Percentiles rank a stretch among this genome's conserved stretches.
Evolutionary conservation across 495 filamentous ascomycete genomes (phyloP).

Genomic region (Podospora appendiculata): DNA sequence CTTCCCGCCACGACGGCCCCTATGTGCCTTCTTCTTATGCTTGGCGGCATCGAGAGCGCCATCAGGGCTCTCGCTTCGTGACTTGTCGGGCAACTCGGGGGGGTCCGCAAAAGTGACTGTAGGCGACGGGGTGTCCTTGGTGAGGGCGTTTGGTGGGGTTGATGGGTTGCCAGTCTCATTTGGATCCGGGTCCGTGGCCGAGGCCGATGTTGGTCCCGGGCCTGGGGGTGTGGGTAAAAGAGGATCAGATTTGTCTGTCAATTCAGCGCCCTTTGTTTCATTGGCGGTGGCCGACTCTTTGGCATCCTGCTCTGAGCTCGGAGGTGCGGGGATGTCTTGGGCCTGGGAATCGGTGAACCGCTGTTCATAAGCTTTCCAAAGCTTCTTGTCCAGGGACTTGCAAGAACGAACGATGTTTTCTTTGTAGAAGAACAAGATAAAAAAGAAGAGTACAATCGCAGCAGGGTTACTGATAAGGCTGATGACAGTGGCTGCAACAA

Average conservation of each 20-base stretch:
- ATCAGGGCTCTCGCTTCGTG: conserved; percentile 33
- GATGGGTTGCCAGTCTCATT: background rate
- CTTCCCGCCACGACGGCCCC: conserved; percentile 75
- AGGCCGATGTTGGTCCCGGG: no score
- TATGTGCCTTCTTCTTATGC: conserved; percentile 70
- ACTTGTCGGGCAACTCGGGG: conserved; percentile 2
- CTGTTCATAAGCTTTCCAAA: background rate
- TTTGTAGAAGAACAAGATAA: conserved; percentile 24
- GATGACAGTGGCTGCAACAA: conserved; percentile 26
- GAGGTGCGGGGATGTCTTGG: no score
- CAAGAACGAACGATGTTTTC: conserved; percentile 17
- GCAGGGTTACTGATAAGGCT: conserved; percentile 42
- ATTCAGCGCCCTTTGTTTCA: no score
- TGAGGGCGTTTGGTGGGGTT: background rate
- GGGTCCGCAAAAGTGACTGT: conserved; percentile 8
- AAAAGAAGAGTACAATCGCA: conserved; percentile 29
- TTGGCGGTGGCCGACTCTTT: no score
- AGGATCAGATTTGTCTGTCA: no score
- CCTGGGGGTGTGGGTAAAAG: background rate
- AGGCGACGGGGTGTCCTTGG: background rate
- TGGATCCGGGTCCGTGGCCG: background rate
- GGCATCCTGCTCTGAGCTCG: no score
- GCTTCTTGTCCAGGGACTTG: background rate
- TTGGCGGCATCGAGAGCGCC: conserved; percentile 15
- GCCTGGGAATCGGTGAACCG: no score